Evolutionary conservation across 352 stramenopile species (phyloP).

Genomic region (Phytophthora pini): DNA sequence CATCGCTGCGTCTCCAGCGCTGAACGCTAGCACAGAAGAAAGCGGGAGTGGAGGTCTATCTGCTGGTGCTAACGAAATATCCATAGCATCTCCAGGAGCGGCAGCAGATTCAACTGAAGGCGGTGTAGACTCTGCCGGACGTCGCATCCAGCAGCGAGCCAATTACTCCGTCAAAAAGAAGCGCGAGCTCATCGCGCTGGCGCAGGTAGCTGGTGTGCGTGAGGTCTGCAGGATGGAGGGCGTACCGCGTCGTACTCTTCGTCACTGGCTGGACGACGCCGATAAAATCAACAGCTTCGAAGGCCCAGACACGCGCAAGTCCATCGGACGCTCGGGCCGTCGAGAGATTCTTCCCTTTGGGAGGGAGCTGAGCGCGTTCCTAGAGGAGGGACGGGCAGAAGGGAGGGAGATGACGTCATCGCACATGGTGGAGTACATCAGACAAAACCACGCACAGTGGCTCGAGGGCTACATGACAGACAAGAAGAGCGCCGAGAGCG

Average conservation of each 20-base stretch:
- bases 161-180: conserved; percentile 59
- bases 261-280: conserved; percentile 51
- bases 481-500: conserved; percentile 54
- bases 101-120: conserved; percentile 15
- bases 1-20: conserved; percentile 9
- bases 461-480: conserved; percentile 42
- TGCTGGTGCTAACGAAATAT: neutral
- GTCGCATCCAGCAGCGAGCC: conserved; percentile 31
- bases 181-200: conserved; percentile 51
- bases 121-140: conserved; percentile 13
- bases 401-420: conserved; percentile 46
- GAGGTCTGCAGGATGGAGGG: conserved; percentile 49
- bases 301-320: conserved; percentile 45
- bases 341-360: conserved; percentile 49
- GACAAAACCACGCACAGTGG: conserved; percentile 40
- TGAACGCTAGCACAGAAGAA: conserved; percentile 3
- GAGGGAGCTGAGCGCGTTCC: conserved; percentile 35
- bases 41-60: conserved; percentile 10
- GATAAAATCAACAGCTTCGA: conserved; percentile 56
- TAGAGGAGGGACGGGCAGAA: conserved; percentile 31
- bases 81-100: conserved; percentile 16
- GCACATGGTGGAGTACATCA: conserved; percentile 54
- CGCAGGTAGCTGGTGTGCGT: conserved; percentile 39
- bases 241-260: conserved; percentile 44
- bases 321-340: conserved; percentile 47